Evolutionary conservation across 1,139 yeast genomes (phyloP), one percentile per base, ranked within the genome.

Genomic region (Yamadazyma taylorii): DNA sequence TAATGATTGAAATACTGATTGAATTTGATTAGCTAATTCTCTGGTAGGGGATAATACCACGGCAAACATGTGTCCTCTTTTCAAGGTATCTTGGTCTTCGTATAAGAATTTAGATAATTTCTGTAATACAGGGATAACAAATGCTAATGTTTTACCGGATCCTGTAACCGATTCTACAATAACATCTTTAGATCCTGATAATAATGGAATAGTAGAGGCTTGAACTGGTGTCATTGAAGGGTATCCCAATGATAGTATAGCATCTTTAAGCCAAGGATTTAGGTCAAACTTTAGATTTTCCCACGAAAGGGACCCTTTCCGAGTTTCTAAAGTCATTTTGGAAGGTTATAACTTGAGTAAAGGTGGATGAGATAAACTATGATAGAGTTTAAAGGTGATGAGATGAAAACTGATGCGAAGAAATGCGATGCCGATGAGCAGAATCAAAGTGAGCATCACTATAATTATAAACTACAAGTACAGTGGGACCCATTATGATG

Each of bases 121-220:
- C 51, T 89, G 92, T 17, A 90, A 57, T 2, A 89, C 75, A 0
- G 98, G 98, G 3, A 92, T 73, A 7, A 80, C 79, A 61, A 85
- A 92, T 3, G 97, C 87, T 24, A 90, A 61, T 0, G 98, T 92
- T 57, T 92, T 92, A 7, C 98, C 98, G 0, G 97, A 89, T 0
- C 98, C 98, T 0, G 98, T 92, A 2, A 89, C 96, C 0, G 97
- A 89, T 55, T 90, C 96, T 2, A 89, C 97, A 8, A 94, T 95
- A 8, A 92, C 97, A 62, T 92, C 98, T 55, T 92, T 92, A 52
- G 90, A 85, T n/a, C 83, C 83, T 32, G 85, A 63, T 49, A 94
- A 78, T 37, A 90, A 66, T 0, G 99, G 98, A 35, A 92, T 85
- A 0, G 95, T 85, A 0, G 97, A 80, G 0, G 98, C 98, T 57